A percentile compares a stretch with the other conserved stretches of the same genome.
Evolutionary conservation across 805 yeast genomes (phyloP).

Genomic region (Hemisphaericaspora nanyangensis): DNA sequence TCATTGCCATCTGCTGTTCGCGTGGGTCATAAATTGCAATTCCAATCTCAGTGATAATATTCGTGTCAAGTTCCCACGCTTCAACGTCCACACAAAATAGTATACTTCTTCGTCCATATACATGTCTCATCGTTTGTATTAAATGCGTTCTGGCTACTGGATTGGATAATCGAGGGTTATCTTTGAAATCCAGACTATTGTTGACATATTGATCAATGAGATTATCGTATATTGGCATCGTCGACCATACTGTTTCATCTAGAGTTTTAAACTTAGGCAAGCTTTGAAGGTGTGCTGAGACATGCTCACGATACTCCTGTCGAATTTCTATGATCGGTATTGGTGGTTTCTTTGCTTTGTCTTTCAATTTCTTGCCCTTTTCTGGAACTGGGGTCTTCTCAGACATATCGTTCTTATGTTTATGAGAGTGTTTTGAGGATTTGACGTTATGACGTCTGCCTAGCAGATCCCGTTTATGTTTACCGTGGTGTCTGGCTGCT

Average conservation of each 20-base stretch:
- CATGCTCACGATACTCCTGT: conserved; percentile 1
- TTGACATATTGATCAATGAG: conserved; percentile 3
- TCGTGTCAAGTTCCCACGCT: conserved; percentile 46
- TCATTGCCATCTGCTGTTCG: conserved; percentile 32
- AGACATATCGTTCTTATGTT: no score
- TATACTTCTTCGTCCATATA: conserved; percentile 20
- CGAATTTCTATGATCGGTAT: not conserved
- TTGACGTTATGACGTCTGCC: no score
- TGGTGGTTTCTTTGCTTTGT: not conserved
- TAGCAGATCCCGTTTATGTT: no score
- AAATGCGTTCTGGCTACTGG: not conserved
- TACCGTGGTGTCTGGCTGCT: no score
- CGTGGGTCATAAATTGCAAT: conserved; percentile 54
- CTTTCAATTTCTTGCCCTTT: not conserved
- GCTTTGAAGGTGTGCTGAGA: conserved; percentile 1
- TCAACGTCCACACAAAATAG: conserved; percentile 54
- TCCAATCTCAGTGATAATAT: conserved; percentile 53
- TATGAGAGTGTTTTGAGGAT: no score
- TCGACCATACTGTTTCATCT: not conserved
- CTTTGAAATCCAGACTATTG: not conserved
- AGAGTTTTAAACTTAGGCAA: conserved; percentile 1
- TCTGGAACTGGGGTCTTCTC: no score
- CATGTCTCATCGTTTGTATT: conserved; percentile 5
- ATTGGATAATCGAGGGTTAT: conserved; percentile 5
- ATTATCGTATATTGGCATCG: conserved; percentile 1